Evolutionary conservation across 148 eudicot genomes (phyloP), one percentile per base, ranked within the genome.

Genomic region (Cornus florida): DNA sequence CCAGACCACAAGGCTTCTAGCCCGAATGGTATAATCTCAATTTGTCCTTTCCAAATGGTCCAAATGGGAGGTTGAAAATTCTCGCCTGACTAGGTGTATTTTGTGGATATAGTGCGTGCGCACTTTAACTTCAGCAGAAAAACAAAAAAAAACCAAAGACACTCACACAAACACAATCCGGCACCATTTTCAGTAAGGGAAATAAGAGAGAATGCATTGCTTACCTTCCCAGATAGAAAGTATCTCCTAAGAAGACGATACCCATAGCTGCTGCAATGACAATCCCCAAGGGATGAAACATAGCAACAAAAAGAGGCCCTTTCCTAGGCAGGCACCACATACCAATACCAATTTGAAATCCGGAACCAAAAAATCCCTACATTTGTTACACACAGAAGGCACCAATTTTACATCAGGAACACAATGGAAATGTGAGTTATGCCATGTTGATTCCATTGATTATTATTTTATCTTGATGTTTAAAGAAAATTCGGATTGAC

Each of bases 281-380:
- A 71, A 95, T 85, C 74, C 94, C 98, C 32, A 95, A 71, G 38
- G 98, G 98, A 82, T 90, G 91, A 78, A 95, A 95, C 87, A 92
- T 81, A 62, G 91, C 88, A 77, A 86, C 97, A 84, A 93, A 92
- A 70, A 95, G 89, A 82, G 98, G 98, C 32, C 97, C 97, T 83
- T 79, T 95, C 84, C 69, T 87, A 1, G 85, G 84, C 76, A 93
- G 80, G 77, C 97, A 93, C 97, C 98, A 95, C 69, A 88, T 50
- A n/a, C 69, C 48, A 48, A 93, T 83, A 39, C 91, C 88, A n/a
- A 90, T 90, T 88, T 93, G 94, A 73, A 90, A 83, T 75, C 88
- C 90, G 78, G 90, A 88, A 41, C 97, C 97, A 85, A 95, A 87
- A 28, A 90, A n/a, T 1, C 83, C 98, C 98, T 95, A 81, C 75